Percentiles rank a stretch among this genome's conserved stretches.
These are phyloP conservation scores for Peronosclerospora sorghi DNA, from an alignment of 352 stramenopile genomes.

Conservation along the genomic window DNA sequence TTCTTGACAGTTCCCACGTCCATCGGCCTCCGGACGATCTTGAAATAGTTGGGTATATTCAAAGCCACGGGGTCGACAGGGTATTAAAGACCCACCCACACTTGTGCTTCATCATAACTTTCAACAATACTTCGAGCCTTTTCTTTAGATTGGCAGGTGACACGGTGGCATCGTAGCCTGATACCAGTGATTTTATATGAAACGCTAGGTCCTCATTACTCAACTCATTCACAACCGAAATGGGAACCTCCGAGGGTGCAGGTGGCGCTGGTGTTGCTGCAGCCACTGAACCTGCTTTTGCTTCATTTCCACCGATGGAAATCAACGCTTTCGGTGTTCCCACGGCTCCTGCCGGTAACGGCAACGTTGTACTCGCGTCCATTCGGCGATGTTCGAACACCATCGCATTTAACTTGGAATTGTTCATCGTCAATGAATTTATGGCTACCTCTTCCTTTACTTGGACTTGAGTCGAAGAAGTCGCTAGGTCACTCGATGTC, in stretches of 20 bases:
- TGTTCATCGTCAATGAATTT: constrained; percentile 73
- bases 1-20: constrained; percentile 83
- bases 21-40: constrained; percentile 89
- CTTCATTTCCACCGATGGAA: constrained; percentile 4
- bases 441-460: constrained; percentile 26
- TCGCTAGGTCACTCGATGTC: constrained; percentile 1
- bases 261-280: constrained; percentile 18
- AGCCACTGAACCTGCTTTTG: constrained; percentile 6
- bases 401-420: constrained; percentile 79
- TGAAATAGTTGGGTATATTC: constrained; percentile 97
- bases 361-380: constrained; percentile 34
- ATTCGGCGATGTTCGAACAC: constrained; percentile 72
- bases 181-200: constrained; percentile 90
- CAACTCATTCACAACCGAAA: constrained; percentile 83
- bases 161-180: constrained; percentile 81
- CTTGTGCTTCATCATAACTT: constrained; percentile 92
- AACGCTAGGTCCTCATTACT: constrained; percentile 90
- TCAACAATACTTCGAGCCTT: constrained; percentile 87
- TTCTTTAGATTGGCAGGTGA: constrained; percentile 84
- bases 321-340: constrained; percentile 25
- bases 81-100: constrained; percentile 96
- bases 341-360: constrained; percentile 21
- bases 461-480: constrained; percentile 1
- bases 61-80: constrained; percentile 95
- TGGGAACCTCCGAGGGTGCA: constrained; percentile 45